These are phyloP conservation scores for Plantago coronopus DNA, from an alignment of 305 asterid species.

Conservation along the genomic window DNA sequence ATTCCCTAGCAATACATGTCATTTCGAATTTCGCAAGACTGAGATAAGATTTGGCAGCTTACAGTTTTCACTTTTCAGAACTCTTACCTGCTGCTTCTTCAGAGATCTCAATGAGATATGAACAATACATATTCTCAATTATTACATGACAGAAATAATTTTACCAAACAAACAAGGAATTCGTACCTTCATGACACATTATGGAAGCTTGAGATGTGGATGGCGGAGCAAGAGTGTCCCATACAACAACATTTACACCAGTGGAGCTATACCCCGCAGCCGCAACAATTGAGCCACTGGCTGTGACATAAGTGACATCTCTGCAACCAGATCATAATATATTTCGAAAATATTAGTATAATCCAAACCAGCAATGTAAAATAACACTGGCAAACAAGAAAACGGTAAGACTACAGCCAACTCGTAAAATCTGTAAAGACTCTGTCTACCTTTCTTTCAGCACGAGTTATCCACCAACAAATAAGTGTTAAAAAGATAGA, in stretches of 20 bases:
- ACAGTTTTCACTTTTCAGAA: slow-evolving; percentile 1
- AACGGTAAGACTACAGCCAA: slow-evolving; percentile 16
- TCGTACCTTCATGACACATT: slow-evolving; percentile 98
- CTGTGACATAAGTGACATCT: slow-evolving; percentile 88
- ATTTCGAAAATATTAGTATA: slow-evolving; percentile 9
- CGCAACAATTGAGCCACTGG: slow-evolving; percentile 93
- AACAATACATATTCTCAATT: slow-evolving; percentile 4
- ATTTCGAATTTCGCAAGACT: neutral
- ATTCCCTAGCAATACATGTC: neutral
- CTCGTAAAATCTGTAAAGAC: neutral
- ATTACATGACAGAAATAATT: slow-evolving; percentile 17
- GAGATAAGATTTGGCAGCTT: slow-evolving; percentile 7
- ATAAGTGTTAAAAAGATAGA: too few relatives aligned
- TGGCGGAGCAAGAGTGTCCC: slow-evolving; percentile 99
- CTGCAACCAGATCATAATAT: slow-evolving; percentile 37
- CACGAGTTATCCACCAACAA: too few relatives aligned
- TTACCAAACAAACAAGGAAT: slow-evolving; percentile 15
- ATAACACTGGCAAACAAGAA: slow-evolving; percentile 7
- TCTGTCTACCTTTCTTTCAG: too few relatives aligned
- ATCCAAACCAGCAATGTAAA: slow-evolving; percentile 17
- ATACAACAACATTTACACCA: slow-evolving; percentile 86
- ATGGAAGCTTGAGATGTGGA: slow-evolving; percentile 91
- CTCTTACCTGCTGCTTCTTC: neutral
- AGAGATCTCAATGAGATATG: slow-evolving; percentile 11
- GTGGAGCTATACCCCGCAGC: slow-evolving; percentile 94